A percentile compares a stretch with the other conserved stretches of the same genome.
Evolutionary conservation across 257 asterid species (phyloP).

Genomic region (Striga asiatica): DNA sequence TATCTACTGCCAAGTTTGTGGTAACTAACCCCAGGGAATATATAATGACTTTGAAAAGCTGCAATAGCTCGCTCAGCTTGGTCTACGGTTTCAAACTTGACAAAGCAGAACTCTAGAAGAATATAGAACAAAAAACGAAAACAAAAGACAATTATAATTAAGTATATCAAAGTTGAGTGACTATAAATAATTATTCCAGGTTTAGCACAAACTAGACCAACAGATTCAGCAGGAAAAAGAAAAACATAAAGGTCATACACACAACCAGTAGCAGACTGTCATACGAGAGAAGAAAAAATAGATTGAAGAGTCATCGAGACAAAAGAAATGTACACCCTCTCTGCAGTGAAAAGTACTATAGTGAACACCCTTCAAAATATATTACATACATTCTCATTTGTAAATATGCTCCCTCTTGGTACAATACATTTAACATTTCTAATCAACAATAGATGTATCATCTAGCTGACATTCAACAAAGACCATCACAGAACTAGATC

Average conservation of each 20-base stretch:
- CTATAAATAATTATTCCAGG: constrained; percentile 10
- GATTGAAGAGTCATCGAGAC: background rate
- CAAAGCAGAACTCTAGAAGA: constrained; percentile 70
- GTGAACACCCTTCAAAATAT: background rate
- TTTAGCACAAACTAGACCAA: background rate
- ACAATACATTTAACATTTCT: background rate
- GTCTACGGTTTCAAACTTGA: constrained; percentile 61
- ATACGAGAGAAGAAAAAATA: too few relatives aligned
- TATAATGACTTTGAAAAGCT: constrained; percentile 42
- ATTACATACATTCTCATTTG: background rate
- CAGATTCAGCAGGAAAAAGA: background rate
- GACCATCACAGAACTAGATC: background rate
- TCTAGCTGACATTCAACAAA: background rate
- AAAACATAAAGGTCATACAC: background rate
- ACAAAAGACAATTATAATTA: background rate
- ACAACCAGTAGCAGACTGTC: background rate
- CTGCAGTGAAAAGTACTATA: background rate
- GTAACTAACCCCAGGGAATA: constrained; percentile 79
- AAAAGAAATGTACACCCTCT: background rate
- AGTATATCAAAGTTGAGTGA: background rate
- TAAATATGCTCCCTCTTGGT: background rate
- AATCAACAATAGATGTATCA: background rate
- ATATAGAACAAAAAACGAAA: constrained; percentile 9
- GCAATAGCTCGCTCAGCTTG: constrained; percentile 74
- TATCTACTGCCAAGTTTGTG: background rate